Percentiles rank a stretch among this genome's conserved stretches.
Evolutionary conservation across 176 grass and related monocot genomes (phyloP).

Genomic region (Zizania latifolia): DNA sequence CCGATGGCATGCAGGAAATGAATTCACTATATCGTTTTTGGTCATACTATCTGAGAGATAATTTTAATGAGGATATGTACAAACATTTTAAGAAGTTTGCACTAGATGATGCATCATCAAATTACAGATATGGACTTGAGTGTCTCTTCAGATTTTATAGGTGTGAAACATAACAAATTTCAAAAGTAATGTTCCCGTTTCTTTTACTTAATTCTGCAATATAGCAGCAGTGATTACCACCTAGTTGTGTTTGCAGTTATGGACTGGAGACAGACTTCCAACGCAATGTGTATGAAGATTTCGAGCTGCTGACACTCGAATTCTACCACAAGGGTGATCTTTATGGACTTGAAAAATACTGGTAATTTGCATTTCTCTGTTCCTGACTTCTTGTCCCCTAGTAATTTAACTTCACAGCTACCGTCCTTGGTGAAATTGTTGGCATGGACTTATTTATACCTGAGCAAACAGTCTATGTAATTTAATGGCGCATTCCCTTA

Average conservation of each 20-base stretch:
- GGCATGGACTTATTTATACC: not conserved
- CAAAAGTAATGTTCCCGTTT: not conserved
- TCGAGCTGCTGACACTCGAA: constrained; percentile 71
- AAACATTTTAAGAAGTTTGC: constrained; percentile 79
- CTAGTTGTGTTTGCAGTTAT: constrained; percentile 61
- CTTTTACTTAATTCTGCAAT: not conserved
- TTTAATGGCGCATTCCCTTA: not conserved
- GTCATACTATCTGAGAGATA: constrained; percentile 97
- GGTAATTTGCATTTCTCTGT: constrained; percentile 44
- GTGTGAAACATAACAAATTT: constrained; percentile 28
- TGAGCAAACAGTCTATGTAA: not conserved
- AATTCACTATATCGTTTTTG: constrained; percentile 97
- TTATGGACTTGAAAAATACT: constrained; percentile 99
- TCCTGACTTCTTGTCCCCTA: not conserved
- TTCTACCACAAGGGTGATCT: constrained; percentile 81
- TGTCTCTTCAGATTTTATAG: constrained; percentile 99
- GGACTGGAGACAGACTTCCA: constrained; percentile 95
- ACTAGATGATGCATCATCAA: constrained; percentile 77
- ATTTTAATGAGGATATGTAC: constrained; percentile 89
- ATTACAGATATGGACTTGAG: constrained; percentile 91
- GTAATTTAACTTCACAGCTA: constrained; percentile 5
- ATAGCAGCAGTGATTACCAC: not conserved
- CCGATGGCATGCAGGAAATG: constrained; percentile 73
- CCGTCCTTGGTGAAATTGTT: constrained; percentile 5
- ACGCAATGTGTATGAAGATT: constrained; percentile 81